phyloP scores from a whole-genome alignment of 1,139 yeast species.

The Hansenula sp. region DNA sequence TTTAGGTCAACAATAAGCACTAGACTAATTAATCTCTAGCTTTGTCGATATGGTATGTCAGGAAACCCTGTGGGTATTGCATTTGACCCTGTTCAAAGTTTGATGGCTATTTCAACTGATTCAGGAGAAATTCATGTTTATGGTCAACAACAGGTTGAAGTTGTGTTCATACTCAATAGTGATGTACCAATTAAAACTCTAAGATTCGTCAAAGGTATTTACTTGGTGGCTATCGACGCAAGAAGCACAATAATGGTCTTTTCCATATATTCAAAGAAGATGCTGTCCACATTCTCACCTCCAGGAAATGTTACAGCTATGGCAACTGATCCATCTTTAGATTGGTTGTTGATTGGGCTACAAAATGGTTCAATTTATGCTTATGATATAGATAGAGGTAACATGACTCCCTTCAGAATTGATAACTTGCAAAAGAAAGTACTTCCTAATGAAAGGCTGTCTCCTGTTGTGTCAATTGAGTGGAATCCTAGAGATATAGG shows the following conservation, averaged over 20 bases:
- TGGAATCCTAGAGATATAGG: slow-evolving; percentile 93
- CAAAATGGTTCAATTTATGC: slow-evolving; percentile 69
- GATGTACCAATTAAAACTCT: slow-evolving; percentile 50
- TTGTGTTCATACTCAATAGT: slow-evolving; percentile 51
- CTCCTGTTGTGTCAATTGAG: slow-evolving; percentile 61
- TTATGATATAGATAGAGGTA: slow-evolving; percentile 82
- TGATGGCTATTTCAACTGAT: slow-evolving; percentile 76
- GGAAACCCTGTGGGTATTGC: slow-evolving; percentile 65
- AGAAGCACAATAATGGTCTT: slow-evolving; percentile 55
- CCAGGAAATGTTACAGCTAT: slow-evolving; percentile 66
- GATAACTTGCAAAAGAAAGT: slow-evolving; percentile 63
- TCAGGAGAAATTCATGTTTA: slow-evolving; percentile 68
- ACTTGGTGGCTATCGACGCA: slow-evolving; percentile 65
- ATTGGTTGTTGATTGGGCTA: slow-evolving; percentile 80
- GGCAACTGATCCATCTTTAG: slow-evolving; percentile 80
- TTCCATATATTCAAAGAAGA: slow-evolving; percentile 60
- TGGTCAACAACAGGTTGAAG: slow-evolving; percentile 83
- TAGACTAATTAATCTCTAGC: slow-evolving; percentile 20
- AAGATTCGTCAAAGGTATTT: slow-evolving; percentile 74
- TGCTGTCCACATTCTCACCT: slow-evolving; percentile 47
- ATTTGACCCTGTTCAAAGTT: slow-evolving; percentile 83
- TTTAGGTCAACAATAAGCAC: no score
- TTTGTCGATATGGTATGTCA: slow-evolving; percentile 50
- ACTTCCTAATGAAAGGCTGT: slow-evolving; percentile 30
- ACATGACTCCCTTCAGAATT: slow-evolving; percentile 59